Evolutionary conservation across 495 filamentous ascomycete species (phyloP).

Genomic region (Aspergillus egyptiacus): DNA sequence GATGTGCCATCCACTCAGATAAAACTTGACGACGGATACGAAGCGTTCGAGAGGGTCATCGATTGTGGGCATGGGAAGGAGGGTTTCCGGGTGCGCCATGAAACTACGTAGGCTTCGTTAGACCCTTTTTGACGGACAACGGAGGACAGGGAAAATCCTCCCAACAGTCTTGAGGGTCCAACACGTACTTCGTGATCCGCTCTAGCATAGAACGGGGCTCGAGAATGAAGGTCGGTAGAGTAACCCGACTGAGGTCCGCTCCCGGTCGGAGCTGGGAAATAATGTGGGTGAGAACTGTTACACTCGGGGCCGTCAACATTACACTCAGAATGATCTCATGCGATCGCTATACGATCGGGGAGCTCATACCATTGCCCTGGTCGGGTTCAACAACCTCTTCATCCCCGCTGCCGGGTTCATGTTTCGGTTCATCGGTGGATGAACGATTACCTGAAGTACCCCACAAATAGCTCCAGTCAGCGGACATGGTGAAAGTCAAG

Average conservation of each 20-base stretch:
- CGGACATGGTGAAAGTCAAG: slow-evolving; percentile 27
- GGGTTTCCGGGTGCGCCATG: slow-evolving; percentile 97
- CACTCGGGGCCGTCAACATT: not conserved
- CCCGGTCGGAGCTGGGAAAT: slow-evolving; percentile 95
- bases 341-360: not conserved
- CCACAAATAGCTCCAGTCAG: slow-evolving; percentile 28
- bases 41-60: slow-evolving; percentile 91
- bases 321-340: not conserved
- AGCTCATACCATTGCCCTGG: slow-evolving; percentile 50
- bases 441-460: slow-evolving; percentile 44
- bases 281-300: slow-evolving; percentile 75
- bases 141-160: too few species aligned
- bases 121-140: too few species aligned
- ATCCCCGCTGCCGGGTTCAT: slow-evolving; percentile 42
- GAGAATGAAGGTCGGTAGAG: slow-evolving; percentile 94
- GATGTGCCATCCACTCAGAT: slow-evolving; percentile 98
- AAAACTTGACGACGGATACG: slow-evolving; percentile 93
- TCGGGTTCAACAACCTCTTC: slow-evolving; percentile 76
- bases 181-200: slow-evolving; percentile 84
- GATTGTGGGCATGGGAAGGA: slow-evolving; percentile 78
- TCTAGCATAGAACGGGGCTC: slow-evolving; percentile 98
- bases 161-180: too few species aligned
- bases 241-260: slow-evolving; percentile 89
- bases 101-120: too few species aligned
- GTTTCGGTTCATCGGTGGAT: slow-evolving; percentile 46